These are phyloP conservation scores for Linnemannia hyalina DNA, from an alignment of 192 early-diverging fungal genomes.

Conservation along the genomic window DNA sequence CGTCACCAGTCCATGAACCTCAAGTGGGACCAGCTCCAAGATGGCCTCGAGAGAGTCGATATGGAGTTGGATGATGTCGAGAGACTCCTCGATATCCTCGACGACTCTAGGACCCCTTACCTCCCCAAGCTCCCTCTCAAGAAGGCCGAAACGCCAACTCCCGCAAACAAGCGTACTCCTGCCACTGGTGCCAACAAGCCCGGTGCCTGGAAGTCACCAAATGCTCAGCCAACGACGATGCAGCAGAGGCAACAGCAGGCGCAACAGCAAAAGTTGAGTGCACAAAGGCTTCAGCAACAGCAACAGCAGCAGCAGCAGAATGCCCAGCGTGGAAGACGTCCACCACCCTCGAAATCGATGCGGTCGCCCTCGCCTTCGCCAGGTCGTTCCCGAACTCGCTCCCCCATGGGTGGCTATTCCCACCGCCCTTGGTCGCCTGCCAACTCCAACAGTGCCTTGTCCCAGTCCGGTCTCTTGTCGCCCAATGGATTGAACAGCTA, in stretches of 20 bases:
- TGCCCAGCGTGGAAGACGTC: slow-evolving; percentile 39
- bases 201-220: slow-evolving; percentile 26
- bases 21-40: slow-evolving; percentile 64
- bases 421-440: slow-evolving; percentile 54
- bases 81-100: slow-evolving; percentile 44
- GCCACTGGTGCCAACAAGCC: background rate
- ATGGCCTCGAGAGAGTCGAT: slow-evolving; percentile 53
- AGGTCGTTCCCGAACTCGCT: slow-evolving; percentile 34
- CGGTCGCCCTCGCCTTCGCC: slow-evolving; percentile 22
- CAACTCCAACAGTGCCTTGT: slow-evolving; percentile 34
- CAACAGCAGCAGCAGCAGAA: slow-evolving; percentile 14
- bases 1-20: slow-evolving; percentile 65
- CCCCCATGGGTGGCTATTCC: slow-evolving; percentile 22
- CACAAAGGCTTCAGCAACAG: slow-evolving; percentile 28
- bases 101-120: slow-evolving; percentile 40
- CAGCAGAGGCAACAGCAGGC: slow-evolving; percentile 30
- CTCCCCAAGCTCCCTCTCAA: slow-evolving; percentile 50
- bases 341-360: slow-evolving; percentile 15
- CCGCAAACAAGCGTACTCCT: slow-evolving; percentile 15
- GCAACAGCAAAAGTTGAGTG: slow-evolving; percentile 29
- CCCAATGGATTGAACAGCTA: slow-evolving; percentile 36
- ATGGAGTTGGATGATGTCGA: slow-evolving; percentile 54
- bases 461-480: slow-evolving; percentile 30
- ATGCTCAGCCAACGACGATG: background rate
- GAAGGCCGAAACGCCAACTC: slow-evolving; percentile 17